Base-by-base conservation (phyloP, 257 asterid species). In the Jaltomata sinuosa region DNA sequence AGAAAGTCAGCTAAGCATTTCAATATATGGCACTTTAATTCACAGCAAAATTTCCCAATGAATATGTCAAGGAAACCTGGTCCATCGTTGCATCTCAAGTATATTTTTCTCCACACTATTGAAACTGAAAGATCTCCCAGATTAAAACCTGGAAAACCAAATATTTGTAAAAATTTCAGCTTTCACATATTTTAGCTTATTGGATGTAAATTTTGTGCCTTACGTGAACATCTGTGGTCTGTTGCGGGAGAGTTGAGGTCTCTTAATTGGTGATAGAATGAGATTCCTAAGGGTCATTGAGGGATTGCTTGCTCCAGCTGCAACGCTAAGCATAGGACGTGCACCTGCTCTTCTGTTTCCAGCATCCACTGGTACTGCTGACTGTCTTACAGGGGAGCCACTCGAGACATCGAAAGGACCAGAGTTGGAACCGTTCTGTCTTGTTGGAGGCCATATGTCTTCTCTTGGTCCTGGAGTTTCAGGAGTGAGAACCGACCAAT, bases 381-480 rank as follows among this genome's bases (percentile, higher is more conserved):
- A 84, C 83, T 89, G 95, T 85, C 91, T 94, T 78, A 85, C 91
- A 34, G 95, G 98, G 64, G 98, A 90, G 85, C 90, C 93, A 79
- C 91, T 89, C 45, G 95, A 88, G 59, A 92, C 82, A 88, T 92
- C 93, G 47, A 91, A 94, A 50, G 95, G 91, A 76, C 94, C 92
- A 71, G 94, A 89, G 90, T 88, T 91, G 21, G 94, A 87, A 80
- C 87, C 88, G 90, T 92, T 93, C 89, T 87, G 96, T 84, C 95
- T 87, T 83, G 91, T 83, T 83, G 94, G 87, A 49, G 87, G 87
- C 99, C 99, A 96, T 85, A 93, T 83, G 85, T 93, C 98, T 45
- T 94, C 98, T 91, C 93, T 91, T 71, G 95, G 97, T 88, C 99
- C 99, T 94, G 99, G 99, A 91, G 99, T 96, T 89, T 92, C 93